These are phyloP conservation scores for Hypoxylon sp. DNA, from an alignment of 2,329 filamentous ascomycete genomes.

Conservation along the genomic window DNA sequence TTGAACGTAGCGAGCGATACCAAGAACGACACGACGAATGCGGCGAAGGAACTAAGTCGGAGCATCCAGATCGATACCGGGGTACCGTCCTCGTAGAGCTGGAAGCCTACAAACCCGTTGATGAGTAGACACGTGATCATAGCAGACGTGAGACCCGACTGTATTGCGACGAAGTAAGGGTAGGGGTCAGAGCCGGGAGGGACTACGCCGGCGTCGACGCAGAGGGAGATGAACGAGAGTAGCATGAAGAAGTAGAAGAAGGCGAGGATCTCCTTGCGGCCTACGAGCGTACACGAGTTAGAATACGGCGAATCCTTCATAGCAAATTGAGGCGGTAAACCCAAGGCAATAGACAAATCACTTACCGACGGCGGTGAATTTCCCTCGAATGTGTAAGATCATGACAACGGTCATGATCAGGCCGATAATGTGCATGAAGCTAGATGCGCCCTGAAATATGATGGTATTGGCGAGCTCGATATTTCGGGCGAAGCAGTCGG, in stretches of 20 bases:
- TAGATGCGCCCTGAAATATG: slow-evolving; percentile 93
- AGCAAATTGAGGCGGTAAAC: too few species aligned
- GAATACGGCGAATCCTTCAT: background rate
- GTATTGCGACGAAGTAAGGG: slow-evolving; percentile 89
- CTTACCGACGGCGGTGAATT: slow-evolving; percentile 96
- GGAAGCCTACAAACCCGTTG: slow-evolving; percentile 98
- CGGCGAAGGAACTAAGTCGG: slow-evolving; percentile 76
- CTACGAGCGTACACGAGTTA: slow-evolving; percentile 44
- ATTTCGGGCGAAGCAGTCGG: slow-evolving; percentile 91
- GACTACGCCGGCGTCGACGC: slow-evolving; percentile 91
- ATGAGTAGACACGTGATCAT: slow-evolving; percentile 89
- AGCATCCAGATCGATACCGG: slow-evolving; percentile 93
- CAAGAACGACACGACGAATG: slow-evolving; percentile 87
- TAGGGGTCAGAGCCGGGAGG: slow-evolving; percentile 82
- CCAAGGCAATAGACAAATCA: slow-evolving; percentile 25
- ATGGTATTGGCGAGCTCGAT: slow-evolving; percentile 98
- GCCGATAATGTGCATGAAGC: slow-evolving; percentile 90
- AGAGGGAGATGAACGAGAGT: slow-evolving; percentile 85
- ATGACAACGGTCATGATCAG: slow-evolving; percentile 95
- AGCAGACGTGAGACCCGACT: slow-evolving; percentile 84
- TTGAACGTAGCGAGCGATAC: slow-evolving; percentile 94
- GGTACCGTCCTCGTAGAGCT: slow-evolving; percentile 97
- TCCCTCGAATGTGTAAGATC: slow-evolving; percentile 95
- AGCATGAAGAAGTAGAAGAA: slow-evolving; percentile 99
- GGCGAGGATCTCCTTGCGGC: slow-evolving; percentile 75